Evolutionary conservation across 2,329 filamentous ascomycete genomes (phyloP).

Genomic region (Mycosphaerella arachidis): DNA sequence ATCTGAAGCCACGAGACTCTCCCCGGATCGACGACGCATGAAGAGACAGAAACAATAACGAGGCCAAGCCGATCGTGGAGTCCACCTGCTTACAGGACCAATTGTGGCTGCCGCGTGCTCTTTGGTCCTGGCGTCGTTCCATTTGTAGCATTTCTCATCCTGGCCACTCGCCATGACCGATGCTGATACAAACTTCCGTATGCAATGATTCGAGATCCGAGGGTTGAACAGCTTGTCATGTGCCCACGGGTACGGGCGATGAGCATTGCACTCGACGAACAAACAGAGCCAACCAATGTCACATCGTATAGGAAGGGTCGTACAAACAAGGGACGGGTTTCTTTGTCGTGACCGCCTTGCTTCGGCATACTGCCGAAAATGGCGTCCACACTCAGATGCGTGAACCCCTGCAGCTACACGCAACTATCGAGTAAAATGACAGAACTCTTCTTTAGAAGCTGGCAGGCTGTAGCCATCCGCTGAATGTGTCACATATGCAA

Average conservation of each 20-base stretch:
- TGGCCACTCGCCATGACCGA: not conserved
- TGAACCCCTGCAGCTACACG: conserved; percentile 1
- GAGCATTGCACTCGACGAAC: not conserved
- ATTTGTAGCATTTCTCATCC: not conserved
- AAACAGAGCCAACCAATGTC: not conserved
- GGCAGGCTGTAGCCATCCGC: not conserved
- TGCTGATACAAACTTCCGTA: not conserved
- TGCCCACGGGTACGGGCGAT: not conserved
- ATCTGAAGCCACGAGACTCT: not conserved
- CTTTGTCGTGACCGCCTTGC: conserved; percentile 1
- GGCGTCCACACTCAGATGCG: not conserved
- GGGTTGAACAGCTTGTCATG: not conserved
- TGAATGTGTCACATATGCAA: not conserved
- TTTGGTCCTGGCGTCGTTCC: not conserved
- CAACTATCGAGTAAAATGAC: not conserved
- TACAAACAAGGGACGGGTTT: not conserved
- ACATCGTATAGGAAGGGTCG: not conserved
- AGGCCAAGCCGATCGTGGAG: not conserved
- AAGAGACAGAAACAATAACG: not conserved
- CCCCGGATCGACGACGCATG: conserved; percentile 2
- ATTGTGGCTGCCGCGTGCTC: not conserved
- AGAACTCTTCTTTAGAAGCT: not conserved
- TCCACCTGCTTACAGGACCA: not conserved
- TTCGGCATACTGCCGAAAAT: not conserved
- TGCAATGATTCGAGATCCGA: not conserved